These are phyloP conservation scores for Annulohypoxylon nitens DNA, from an alignment of 495 filamentous ascomycete genomes.

Conservation along the genomic window DNA sequence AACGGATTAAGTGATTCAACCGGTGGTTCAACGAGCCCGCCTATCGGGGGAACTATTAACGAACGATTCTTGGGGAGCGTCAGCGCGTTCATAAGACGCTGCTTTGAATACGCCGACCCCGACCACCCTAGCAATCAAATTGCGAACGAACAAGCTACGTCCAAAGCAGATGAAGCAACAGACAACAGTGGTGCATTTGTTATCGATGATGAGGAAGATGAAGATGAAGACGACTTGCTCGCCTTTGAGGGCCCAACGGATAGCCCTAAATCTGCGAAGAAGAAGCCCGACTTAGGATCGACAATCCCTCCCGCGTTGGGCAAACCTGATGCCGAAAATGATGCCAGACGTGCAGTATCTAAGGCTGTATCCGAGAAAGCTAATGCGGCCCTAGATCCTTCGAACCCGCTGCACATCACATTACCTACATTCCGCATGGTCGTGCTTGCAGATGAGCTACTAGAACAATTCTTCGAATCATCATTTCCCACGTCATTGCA, in stretches of 20 bases:
- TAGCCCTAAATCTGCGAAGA: constrained; percentile 53
- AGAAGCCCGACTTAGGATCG: constrained; percentile 43
- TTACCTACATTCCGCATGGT: constrained; percentile 99
- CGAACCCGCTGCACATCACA: constrained; percentile 93
- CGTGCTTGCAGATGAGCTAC: constrained; percentile 91
- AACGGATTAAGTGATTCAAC: constrained; percentile 52
- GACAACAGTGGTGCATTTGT: constrained; percentile 70
- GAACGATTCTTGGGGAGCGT: constrained; percentile 92
- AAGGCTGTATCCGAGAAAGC: constrained; percentile 72
- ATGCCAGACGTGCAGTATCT: constrained; percentile 58
- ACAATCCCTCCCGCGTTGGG: constrained; percentile 44
- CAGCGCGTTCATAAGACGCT: constrained; percentile 93
- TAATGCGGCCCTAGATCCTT: constrained; percentile 91
- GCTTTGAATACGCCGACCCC: constrained; percentile 98
- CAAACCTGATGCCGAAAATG: constrained; percentile 42
- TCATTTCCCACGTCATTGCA: constrained; percentile 76
- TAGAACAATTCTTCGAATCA: constrained; percentile 96
- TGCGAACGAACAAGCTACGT: constrained; percentile 31
- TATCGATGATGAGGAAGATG: constrained; percentile 80
- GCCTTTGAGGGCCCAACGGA: constrained; percentile 59
- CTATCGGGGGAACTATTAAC: constrained; percentile 64
- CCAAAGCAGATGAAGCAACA: constrained; percentile 41
- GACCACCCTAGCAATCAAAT: constrained; percentile 76
- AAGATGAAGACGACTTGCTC: constrained; percentile 76
- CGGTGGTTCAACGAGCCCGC: constrained; percentile 47